Conservation (phyloP, 768 basidiomycete genomes). For the Lepiota venenata region DNA sequence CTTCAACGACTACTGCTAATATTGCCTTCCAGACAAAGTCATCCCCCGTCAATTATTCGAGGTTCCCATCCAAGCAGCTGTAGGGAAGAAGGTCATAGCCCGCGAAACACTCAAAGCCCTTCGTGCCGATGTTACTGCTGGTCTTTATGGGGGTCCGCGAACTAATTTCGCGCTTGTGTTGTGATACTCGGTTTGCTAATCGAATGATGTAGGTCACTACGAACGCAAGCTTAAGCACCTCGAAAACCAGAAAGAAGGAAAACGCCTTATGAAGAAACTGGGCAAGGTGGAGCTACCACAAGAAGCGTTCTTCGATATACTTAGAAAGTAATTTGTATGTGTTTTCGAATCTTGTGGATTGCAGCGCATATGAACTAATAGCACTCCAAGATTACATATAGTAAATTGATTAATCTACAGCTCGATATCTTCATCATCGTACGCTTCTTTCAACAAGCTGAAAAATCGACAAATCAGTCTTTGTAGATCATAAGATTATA, state of each 20-base stretch:
- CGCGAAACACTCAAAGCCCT: constrained; percentile 85
- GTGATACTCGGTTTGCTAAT: not conserved
- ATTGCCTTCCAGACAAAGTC: constrained; percentile 62
- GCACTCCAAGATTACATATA: constrained; percentile 13
- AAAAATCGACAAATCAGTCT: constrained; percentile 15
- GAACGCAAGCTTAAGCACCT: constrained; percentile 91
- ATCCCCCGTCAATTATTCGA: constrained; percentile 93
- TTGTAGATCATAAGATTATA: not conserved
- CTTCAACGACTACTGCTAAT: not conserved
- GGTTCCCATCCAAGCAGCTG: constrained; percentile 90
- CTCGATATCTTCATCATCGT: constrained; percentile 92
- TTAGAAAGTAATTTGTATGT: constrained; percentile 49
- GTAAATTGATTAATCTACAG: constrained; percentile 40
- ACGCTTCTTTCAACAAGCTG: constrained; percentile 88
- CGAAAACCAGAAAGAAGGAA: constrained; percentile 91
- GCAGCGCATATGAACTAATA: constrained; percentile 11
- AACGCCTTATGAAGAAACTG: constrained; percentile 83
- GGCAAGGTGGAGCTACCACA: constrained; percentile 90
- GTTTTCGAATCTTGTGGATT: not conserved
- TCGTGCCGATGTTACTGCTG: constrained; percentile 91
- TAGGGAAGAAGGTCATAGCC: constrained; percentile 85
- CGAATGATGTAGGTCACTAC: constrained; percentile 59
- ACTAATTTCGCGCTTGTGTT: constrained; percentile 11
- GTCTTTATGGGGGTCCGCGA: constrained; percentile 76
- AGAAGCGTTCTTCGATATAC: constrained; percentile 92